Conservation (phyloP, 768 basidiomycete genomes). For the Lepiota venenata region DNA sequence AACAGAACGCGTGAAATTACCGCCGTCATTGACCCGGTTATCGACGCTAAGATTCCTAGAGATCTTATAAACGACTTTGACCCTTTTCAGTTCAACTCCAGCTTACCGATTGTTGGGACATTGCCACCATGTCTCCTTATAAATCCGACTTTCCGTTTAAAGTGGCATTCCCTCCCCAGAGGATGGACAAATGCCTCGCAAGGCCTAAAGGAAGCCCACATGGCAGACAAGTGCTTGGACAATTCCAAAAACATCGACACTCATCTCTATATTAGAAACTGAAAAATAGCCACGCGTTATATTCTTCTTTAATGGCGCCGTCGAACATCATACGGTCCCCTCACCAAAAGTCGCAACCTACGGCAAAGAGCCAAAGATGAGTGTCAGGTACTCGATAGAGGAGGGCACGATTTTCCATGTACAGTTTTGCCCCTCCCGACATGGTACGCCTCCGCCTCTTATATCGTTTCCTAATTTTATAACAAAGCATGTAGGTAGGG, state of each 20-base stretch:
- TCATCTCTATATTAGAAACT: constrained; percentile 53
- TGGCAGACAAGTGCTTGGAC: constrained; percentile 54
- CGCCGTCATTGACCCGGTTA: constrained; percentile 78
- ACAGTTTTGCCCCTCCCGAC: constrained; percentile 96
- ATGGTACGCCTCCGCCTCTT: constrained; percentile 54
- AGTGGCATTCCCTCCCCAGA: constrained; percentile 90
- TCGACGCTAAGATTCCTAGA: constrained; percentile 79
- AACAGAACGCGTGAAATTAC: constrained; percentile 93
- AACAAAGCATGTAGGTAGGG: constrained; percentile 55
- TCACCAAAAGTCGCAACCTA: constrained; percentile 95
- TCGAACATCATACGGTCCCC: constrained; percentile 84
- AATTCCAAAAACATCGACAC: too few species aligned
- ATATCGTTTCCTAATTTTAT: neutral
- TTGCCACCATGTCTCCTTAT: constrained; percentile 93
- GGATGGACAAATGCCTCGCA: constrained; percentile 90
- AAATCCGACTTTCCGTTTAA: constrained; percentile 88
- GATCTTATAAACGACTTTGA: constrained; percentile 54
- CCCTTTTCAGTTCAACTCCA: neutral
- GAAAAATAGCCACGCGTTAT: constrained; percentile 98
- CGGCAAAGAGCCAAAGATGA: constrained; percentile 89
- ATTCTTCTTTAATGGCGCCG: constrained; percentile 97
- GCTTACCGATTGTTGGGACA: constrained; percentile 43
- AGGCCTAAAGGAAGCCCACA: constrained; percentile 81
- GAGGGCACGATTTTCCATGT: constrained; percentile 87
- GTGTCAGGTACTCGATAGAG: constrained; percentile 69